A percentile compares a stretch with the other conserved stretches of the same genome.
phyloP scores from a whole-genome alignment of 2,329 filamentous ascomycete species.

The Aspergillus pseudotamarii region DNA sequence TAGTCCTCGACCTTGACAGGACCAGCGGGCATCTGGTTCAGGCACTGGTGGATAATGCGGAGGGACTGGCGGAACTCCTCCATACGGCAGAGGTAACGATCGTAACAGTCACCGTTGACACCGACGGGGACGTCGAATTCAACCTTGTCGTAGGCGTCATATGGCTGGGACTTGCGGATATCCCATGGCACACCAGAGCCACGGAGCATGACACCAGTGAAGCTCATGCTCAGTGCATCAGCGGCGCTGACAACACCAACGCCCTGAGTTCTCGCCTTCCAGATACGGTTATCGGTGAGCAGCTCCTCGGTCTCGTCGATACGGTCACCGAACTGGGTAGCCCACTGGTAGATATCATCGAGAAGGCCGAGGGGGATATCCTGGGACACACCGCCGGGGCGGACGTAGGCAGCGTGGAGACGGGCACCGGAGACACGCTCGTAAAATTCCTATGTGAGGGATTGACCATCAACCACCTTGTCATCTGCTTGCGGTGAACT shows the following conservation, averaged over 20 bases:
- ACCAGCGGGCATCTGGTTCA: slow-evolving; percentile 97
- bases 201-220: slow-evolving; percentile 96
- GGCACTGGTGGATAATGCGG: slow-evolving; percentile 96
- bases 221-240: slow-evolving; percentile 96
- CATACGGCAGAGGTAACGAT: slow-evolving; percentile 98
- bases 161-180: slow-evolving; percentile 93
- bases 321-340: slow-evolving; percentile 96
- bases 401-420: slow-evolving; percentile 94
- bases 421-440: slow-evolving; percentile 98
- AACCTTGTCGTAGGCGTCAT: slow-evolving; percentile 96
- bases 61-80: slow-evolving; percentile 98
- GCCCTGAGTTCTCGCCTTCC: slow-evolving; percentile 89
- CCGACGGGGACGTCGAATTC: slow-evolving; percentile 98
- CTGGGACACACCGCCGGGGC: slow-evolving; percentile 93
- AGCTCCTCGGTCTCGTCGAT: slow-evolving; percentile 99
- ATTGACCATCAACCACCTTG: neutral
- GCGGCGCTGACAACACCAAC: slow-evolving; percentile 88
- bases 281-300: slow-evolving; percentile 98
- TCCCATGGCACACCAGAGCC: slow-evolving; percentile 96
- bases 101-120: slow-evolving; percentile 97
- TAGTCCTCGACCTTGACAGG: slow-evolving; percentile 97
- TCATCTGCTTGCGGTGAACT: neutral
- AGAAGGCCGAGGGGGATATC: slow-evolving; percentile 91
- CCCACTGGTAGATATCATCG: slow-evolving; percentile 99
- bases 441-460: slow-evolving; percentile 82